Evolutionary conservation across 208 protist species (phyloP).

Genomic region (Trypanosoma brucei): DNA sequence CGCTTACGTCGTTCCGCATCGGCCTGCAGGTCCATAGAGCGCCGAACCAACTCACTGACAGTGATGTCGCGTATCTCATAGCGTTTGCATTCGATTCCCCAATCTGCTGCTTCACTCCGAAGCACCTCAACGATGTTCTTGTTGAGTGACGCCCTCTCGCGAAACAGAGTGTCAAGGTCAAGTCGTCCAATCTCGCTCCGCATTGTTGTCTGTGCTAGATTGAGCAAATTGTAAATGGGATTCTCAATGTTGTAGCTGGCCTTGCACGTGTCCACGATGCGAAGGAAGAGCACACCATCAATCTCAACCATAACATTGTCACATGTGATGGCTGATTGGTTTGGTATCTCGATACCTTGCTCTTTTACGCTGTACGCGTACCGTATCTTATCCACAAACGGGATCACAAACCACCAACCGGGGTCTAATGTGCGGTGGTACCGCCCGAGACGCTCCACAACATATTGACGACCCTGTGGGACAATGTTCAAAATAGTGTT

Average conservation of each 20-base stretch:
- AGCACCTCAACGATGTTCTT: slow-evolving; percentile 89
- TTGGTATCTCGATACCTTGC: slow-evolving; percentile 84
- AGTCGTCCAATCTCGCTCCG: slow-evolving; percentile 93
- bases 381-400: slow-evolving; percentile 91
- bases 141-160: slow-evolving; percentile 92
- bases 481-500: slow-evolving; percentile 92
- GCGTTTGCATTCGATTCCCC: slow-evolving; percentile 94
- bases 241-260: slow-evolving; percentile 95
- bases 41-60: slow-evolving; percentile 89
- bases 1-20: slow-evolving; percentile 95
- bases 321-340: slow-evolving; percentile 91
- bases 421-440: slow-evolving; percentile 90
- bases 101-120: slow-evolving; percentile 85
- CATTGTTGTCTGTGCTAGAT: slow-evolving; percentile 97
- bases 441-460: slow-evolving; percentile 93
- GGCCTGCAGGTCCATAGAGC: slow-evolving; percentile 96
- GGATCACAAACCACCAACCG: slow-evolving; percentile 90
- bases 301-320: slow-evolving; percentile 96
- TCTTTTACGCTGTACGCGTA: slow-evolving; percentile 95
- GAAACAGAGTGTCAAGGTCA: slow-evolving; percentile 91
- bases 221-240: slow-evolving; percentile 93
- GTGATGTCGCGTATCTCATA: slow-evolving; percentile 96
- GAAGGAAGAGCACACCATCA: slow-evolving; percentile 93
- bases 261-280: slow-evolving; percentile 88
- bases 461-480: slow-evolving; percentile 91